These are phyloP conservation scores for Acanthamoeba healyi DNA, from an alignment of 208 protist species.

Conservation along the genomic window DNA sequence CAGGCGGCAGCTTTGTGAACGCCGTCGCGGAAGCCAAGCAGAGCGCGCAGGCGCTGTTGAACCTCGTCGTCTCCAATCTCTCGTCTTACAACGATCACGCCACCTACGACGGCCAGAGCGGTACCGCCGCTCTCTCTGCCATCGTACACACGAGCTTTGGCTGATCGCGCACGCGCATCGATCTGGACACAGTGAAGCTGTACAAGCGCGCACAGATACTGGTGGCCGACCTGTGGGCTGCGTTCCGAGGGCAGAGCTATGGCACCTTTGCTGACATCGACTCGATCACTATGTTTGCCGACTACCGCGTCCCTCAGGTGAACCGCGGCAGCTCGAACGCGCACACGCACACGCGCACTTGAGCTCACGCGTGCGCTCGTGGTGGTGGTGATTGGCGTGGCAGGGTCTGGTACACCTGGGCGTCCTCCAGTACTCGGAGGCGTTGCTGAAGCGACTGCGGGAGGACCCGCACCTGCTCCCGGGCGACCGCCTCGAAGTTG, in stretches of 20 bases:
- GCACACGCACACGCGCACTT: too few relatives aligned
- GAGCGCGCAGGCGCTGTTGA: neutral
- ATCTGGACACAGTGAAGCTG: constrained; percentile 77
- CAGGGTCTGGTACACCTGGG: constrained; percentile 85
- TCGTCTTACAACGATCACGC: constrained; percentile 78
- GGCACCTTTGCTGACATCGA: constrained; percentile 88
- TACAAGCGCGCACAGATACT: constrained; percentile 91
- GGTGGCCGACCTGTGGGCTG: constrained; percentile 89
- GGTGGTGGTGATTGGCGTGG: too few relatives aligned
- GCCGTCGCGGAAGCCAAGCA: neutral
- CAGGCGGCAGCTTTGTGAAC: constrained; percentile 11
- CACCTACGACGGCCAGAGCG: constrained; percentile 69
- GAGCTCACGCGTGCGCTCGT: constrained; percentile 13
- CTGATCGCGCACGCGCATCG: neutral
- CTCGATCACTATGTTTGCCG: constrained; percentile 91
- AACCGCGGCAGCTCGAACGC: neutral
- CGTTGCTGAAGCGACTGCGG: constrained; percentile 72
- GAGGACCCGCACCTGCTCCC: neutral
- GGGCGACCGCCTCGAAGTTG: constrained; percentile 74
- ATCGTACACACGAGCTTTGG: neutral
- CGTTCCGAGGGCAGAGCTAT: constrained; percentile 79
- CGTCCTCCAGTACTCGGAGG: constrained; percentile 82
- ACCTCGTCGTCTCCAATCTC: constrained; percentile 76
- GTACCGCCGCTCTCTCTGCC: neutral
- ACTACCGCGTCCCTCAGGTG: constrained; percentile 84